Conservation (phyloP, 331 rosid genomes). For the Erythrophleum ivorense region DNA sequence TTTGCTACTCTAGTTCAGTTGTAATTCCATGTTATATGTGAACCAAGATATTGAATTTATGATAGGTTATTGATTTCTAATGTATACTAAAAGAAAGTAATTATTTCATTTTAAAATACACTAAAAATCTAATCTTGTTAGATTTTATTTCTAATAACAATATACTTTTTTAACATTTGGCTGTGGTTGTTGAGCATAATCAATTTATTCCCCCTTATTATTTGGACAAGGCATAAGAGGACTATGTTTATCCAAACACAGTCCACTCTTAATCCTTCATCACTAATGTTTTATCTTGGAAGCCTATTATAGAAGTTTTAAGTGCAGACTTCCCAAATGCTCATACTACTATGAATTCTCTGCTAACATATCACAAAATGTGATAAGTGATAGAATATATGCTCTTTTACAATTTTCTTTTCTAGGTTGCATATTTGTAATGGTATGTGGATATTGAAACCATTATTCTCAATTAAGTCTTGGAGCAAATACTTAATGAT, state of each 20-base stretch:
- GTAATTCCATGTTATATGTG: background rate
- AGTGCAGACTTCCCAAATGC: slow-evolving; percentile 93
- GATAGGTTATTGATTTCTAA: background rate
- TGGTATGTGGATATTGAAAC: slow-evolving; percentile 16
- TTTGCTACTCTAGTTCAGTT: background rate
- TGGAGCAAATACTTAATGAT: slow-evolving; percentile 92
- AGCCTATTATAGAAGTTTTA: slow-evolving; percentile 87
- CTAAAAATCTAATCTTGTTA: background rate
- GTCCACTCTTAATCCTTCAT: slow-evolving; percentile 71
- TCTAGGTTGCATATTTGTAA: slow-evolving; percentile 15
- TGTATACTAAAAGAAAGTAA: background rate
- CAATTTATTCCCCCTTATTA: background rate
- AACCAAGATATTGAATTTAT: background rate
- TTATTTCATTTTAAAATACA: background rate
- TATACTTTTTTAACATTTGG: background rate
- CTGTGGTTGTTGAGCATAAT: background rate
- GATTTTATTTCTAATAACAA: background rate
- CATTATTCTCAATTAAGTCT: slow-evolving; percentile 59
- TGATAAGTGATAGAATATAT: too few species aligned
- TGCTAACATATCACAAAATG: slow-evolving; percentile 50
- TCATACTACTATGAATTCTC: slow-evolving; percentile 83
- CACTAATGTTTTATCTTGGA: slow-evolving; percentile 72
- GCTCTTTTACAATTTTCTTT: background rate
- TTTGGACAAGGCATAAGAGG: slow-evolving; percentile 67
- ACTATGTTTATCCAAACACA: slow-evolving; percentile 72